A percentile compares a stretch with the other conserved stretches of the same genome.
These are phyloP conservation scores for Pythium dissotocum DNA, from an alignment of 352 stramenopile species.

Conservation along the genomic window DNA sequence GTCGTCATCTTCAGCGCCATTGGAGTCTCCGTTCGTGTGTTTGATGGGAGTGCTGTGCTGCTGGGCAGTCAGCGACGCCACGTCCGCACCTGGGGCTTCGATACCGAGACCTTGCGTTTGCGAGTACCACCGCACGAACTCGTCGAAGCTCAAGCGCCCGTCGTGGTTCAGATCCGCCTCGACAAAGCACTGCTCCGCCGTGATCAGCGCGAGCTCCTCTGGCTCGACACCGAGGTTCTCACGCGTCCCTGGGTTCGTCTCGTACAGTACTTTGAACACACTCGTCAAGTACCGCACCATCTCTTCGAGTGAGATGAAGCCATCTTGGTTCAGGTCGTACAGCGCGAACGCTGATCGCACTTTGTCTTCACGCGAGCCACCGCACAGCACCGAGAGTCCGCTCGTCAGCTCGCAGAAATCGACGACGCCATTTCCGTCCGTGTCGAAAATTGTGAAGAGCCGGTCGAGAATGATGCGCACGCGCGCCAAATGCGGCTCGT, in stretches of 20 bases:
- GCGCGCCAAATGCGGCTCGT: constrained; percentile 61
- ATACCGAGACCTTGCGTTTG: constrained; percentile 33
- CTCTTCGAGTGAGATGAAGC: constrained; percentile 85
- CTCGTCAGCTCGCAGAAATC: constrained; percentile 86
- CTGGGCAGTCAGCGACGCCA: not conserved
- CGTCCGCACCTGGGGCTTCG: constrained; percentile 15
- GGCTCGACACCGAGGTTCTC: constrained; percentile 60
- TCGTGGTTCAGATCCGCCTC: constrained; percentile 84
- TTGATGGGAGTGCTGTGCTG: not conserved
- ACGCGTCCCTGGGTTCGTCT: constrained; percentile 65
- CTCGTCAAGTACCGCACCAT: constrained; percentile 85
- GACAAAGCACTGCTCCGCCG: constrained; percentile 83
- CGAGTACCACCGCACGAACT: constrained; percentile 87
- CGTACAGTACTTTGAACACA: constrained; percentile 89
- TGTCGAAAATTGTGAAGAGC: constrained; percentile 83
- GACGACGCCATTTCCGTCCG: constrained; percentile 72
- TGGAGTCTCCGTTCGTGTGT: not conserved
- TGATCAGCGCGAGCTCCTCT: constrained; percentile 75
- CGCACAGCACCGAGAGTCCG: constrained; percentile 81
- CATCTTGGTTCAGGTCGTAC: constrained; percentile 87
- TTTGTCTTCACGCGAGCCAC: constrained; percentile 80
- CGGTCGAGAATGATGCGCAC: constrained; percentile 73
- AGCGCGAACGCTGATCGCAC: constrained; percentile 84
- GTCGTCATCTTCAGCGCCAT: not conserved
- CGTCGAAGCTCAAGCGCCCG: constrained; percentile 80